Conservation (phyloP, 805 yeast species). For the Lipomyces chichibuensis region DNA sequence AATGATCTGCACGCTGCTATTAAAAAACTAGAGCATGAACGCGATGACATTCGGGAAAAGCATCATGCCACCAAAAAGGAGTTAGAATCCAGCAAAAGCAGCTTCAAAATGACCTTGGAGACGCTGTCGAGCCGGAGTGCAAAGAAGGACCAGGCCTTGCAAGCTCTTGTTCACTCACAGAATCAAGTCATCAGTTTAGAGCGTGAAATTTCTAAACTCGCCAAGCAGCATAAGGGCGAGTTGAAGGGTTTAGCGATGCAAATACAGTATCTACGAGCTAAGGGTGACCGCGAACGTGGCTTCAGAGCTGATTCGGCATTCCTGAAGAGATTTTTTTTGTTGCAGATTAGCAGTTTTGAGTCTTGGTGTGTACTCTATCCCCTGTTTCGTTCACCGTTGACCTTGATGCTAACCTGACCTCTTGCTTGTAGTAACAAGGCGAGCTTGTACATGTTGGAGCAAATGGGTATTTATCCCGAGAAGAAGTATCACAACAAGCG, state of each 20-base stretch:
- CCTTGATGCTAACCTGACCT: constrained; percentile 10
- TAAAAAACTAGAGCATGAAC: constrained; percentile 9
- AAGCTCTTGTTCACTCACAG: neutral
- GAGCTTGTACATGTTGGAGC: constrained; percentile 41
- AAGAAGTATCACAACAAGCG: constrained; percentile 15
- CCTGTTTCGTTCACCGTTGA: neutral
- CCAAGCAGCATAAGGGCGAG: constrained; percentile 23
- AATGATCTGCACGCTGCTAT: neutral
- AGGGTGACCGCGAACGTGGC: constrained; percentile 32
- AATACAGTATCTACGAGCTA: constrained; percentile 35
- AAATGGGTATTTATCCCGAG: constrained; percentile 42
- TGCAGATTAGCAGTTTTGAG: constrained; percentile 41
- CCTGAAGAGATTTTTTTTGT: constrained; percentile 42
- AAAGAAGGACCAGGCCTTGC: neutral
- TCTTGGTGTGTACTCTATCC: constrained; percentile 30
- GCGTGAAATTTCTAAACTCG: neutral
- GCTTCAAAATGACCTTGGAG: constrained; percentile 1
- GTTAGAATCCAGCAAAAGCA: neutral
- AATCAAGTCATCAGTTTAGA: neutral
- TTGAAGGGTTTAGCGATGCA: constrained; percentile 34
- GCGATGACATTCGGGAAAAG: constrained; percentile 1
- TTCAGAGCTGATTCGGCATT: constrained; percentile 42
- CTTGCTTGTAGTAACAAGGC: constrained; percentile 34
- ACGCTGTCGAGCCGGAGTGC: neutral
- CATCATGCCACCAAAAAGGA: neutral